phyloP scores from a whole-genome alignment of 2,329 filamentous ascomycete species.

The Dendrostoma leiphaemia region DNA sequence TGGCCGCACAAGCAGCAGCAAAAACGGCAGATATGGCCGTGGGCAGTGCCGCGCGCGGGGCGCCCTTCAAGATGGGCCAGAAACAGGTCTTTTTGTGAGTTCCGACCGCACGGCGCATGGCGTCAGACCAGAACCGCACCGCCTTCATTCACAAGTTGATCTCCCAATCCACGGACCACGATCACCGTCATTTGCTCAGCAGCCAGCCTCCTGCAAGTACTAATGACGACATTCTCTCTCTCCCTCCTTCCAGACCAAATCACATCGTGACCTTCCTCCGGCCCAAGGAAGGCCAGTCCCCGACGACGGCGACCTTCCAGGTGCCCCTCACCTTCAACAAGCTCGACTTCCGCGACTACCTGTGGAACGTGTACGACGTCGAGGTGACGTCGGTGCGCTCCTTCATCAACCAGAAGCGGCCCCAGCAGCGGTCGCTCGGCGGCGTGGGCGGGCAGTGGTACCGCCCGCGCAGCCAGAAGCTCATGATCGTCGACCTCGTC shows the following conservation, averaged over 20 bases:
- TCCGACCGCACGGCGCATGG: background rate
- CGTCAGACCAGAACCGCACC: background rate
- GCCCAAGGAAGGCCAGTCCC: slow-evolving; percentile 64
- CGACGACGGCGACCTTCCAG: slow-evolving; percentile 83
- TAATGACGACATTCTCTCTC: no score
- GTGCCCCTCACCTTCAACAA: slow-evolving; percentile 94
- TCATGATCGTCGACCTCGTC: slow-evolving; percentile 90
- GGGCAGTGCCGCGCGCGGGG: slow-evolving; percentile 34
- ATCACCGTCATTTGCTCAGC: no score
- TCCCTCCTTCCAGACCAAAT: slow-evolving; percentile 71
- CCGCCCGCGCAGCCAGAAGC: slow-evolving; percentile 74
- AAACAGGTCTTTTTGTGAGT: slow-evolving; percentile 58
- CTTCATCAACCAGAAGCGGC: slow-evolving; percentile 68
- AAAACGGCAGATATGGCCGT: slow-evolving; percentile 27
- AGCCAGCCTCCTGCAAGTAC: no score
- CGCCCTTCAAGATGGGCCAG: slow-evolving; percentile 46
- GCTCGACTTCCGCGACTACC: slow-evolving; percentile 93
- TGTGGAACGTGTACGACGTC: slow-evolving; percentile 81
- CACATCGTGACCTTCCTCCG: slow-evolving; percentile 79
- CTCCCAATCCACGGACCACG: background rate
- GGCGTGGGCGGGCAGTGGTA: slow-evolving; percentile 56
- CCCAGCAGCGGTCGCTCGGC: slow-evolving; percentile 52
- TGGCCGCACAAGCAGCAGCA: slow-evolving; percentile 23
- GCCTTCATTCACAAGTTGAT: background rate
- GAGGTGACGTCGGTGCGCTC: slow-evolving; percentile 72